phyloP scores from a whole-genome alignment of 176 grass and related monocot species.

The Elaeis guineensis region DNA sequence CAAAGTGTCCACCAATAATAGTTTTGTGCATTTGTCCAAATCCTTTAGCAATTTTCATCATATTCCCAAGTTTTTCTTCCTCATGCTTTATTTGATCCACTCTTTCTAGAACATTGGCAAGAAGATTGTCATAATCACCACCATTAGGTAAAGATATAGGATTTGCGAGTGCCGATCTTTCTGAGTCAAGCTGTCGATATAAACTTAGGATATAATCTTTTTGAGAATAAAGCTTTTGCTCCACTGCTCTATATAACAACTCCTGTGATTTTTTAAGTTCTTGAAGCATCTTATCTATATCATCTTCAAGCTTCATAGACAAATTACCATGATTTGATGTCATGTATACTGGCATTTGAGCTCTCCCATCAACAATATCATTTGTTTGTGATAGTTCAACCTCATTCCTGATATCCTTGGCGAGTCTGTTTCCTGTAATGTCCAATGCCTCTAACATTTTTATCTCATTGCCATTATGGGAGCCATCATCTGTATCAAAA shows the following conservation, averaged over 20 bases:
- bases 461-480: too few relatives aligned
- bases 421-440: too few relatives aligned
- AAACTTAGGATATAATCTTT: conserved; percentile 67
- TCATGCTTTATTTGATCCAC: conserved; percentile 60
- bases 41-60: conserved; percentile 55
- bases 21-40: conserved; percentile 32
- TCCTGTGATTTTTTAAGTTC: conserved; percentile 65
- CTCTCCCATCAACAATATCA: conserved; percentile 9
- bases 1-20: conserved; percentile 41
- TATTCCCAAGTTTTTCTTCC: conserved; percentile 55
- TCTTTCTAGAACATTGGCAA: conserved; percentile 37
- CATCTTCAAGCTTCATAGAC: conserved; percentile 55
- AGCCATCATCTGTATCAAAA: too few relatives aligned
- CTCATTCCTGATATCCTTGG: conserved; percentile 8
- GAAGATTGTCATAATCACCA: conserved; percentile 30
- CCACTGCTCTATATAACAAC: conserved; percentile 41
- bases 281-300: conserved; percentile 51
- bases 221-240: conserved; percentile 66
- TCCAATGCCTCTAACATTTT: too few relatives aligned
- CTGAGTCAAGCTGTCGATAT: conserved; percentile 48
- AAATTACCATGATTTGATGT: conserved; percentile 26
- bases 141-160: conserved; percentile 31
- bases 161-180: conserved; percentile 43
- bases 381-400: conserved; percentile 17
- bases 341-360: conserved; percentile 33